A percentile compares a stretch with the other conserved stretches of the same genome.
Evolutionary conservation across 176 grass and related monocot genomes (phyloP).

Genomic region (Bromus sterilis): DNA sequence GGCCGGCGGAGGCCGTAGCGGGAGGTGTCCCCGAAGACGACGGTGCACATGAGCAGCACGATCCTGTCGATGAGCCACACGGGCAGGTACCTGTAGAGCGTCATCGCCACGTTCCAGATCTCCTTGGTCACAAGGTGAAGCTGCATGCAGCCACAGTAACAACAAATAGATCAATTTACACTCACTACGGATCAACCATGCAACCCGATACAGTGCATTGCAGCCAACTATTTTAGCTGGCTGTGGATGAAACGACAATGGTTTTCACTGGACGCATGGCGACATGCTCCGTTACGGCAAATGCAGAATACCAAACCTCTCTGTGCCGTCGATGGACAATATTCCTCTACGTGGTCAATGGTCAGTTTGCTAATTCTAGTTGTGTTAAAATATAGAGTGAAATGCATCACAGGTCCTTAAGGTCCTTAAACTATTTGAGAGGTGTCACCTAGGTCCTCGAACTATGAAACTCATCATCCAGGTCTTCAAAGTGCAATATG

Average conservation of each 20-base stretch:
- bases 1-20: constrained; percentile 56
- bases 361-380: too few relatives aligned
- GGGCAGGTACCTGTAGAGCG: constrained; percentile 34
- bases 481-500: too few relatives aligned
- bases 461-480: too few relatives aligned
- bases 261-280: too few relatives aligned
- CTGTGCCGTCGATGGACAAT: too few relatives aligned
- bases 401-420: too few relatives aligned
- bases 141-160: constrained; percentile 15
- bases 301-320: too few relatives aligned
- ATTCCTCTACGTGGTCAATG: too few relatives aligned
- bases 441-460: too few relatives aligned
- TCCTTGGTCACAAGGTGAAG: constrained; percentile 66
- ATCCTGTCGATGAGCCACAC: constrained; percentile 33
- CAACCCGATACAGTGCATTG: not conserved
- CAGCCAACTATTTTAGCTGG: not conserved
- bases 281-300: not conserved
- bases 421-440: too few relatives aligned
- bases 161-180: not conserved
- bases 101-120: constrained; percentile 56
- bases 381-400: too few relatives aligned
- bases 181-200: not conserved
- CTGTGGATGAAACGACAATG: too few relatives aligned
- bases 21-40: constrained; percentile 54
- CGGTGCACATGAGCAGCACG: constrained; percentile 41